A percentile compares a stretch with the other conserved stretches of the same genome.
These are phyloP conservation scores for Cutaneotrichosporon sp. DNA, from an alignment of 1,284 basidiomycete genomes.

Conservation along the genomic window DNA sequence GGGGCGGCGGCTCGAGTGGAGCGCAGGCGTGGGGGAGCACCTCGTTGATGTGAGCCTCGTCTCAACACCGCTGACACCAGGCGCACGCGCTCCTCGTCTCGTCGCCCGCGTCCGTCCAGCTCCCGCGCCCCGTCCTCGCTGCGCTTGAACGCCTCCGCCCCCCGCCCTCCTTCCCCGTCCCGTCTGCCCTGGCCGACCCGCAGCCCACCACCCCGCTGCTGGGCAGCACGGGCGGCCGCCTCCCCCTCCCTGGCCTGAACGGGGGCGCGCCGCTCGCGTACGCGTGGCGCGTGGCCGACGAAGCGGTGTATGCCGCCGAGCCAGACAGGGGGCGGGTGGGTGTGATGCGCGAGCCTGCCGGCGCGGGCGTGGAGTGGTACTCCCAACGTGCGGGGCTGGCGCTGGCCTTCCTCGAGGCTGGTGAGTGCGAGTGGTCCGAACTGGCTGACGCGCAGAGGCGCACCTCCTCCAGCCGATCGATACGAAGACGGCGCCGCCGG, in stretches of 20 bases:
- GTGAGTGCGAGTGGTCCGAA: conserved; percentile 15
- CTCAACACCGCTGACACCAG: conserved; percentile 16
- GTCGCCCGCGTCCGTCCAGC: conserved; percentile 28
- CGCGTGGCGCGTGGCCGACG: conserved; percentile 40
- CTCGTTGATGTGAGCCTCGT: conserved; percentile 35
- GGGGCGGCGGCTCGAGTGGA: conserved; percentile 27
- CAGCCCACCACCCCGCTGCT: neutral
- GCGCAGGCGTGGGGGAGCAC: conserved; percentile 33
- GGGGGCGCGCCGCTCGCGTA: conserved; percentile 34
- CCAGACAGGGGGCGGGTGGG: conserved; percentile 20
- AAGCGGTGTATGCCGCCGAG: conserved; percentile 23
- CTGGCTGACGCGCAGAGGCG: conserved; percentile 25
- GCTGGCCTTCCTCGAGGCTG: conserved; percentile 35
- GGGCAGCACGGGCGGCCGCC: conserved; percentile 18
- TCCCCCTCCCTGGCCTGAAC: conserved; percentile 30
- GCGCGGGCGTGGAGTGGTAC: conserved; percentile 44
- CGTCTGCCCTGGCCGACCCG: neutral
- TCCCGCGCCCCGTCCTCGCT: conserved; percentile 21
- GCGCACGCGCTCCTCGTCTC: conserved; percentile 39
- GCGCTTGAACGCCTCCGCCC: conserved; percentile 31
- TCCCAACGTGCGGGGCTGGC: conserved; percentile 27
- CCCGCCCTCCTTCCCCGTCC: conserved; percentile 18
- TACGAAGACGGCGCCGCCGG: neutral
- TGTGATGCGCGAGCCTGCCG: conserved; percentile 36
- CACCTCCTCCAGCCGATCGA: conserved; percentile 34